These are phyloP conservation scores for Aegilops sharonensis DNA, from an alignment of 176 grass and related monocot genomes.

Conservation along the genomic window DNA sequence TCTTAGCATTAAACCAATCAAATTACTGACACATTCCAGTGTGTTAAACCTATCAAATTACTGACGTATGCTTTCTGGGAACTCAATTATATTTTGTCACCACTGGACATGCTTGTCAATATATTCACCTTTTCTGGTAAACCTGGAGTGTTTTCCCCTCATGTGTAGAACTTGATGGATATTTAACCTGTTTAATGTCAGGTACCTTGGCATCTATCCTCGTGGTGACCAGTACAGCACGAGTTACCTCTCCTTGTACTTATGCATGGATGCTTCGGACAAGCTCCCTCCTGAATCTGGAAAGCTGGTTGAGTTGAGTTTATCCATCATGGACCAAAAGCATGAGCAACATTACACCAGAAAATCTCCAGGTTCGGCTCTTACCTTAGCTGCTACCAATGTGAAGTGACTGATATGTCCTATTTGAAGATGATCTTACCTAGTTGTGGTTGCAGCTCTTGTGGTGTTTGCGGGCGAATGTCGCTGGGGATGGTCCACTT, in stretches of 20 bases:
- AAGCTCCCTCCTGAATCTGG: neutral
- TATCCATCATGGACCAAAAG: neutral
- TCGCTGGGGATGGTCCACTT: neutral
- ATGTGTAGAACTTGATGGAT: neutral
- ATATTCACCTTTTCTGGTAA: neutral
- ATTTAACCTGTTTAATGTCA: neutral
- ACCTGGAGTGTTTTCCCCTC: neutral
- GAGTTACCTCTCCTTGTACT: conserved; percentile 5
- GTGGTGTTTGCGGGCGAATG: neutral
- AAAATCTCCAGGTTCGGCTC: neutral
- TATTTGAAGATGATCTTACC: neutral
- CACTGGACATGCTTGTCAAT: neutral
- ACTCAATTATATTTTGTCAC: neutral
- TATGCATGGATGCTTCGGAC: neutral
- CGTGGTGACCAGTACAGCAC: conserved; percentile 2
- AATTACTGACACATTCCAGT: neutral
- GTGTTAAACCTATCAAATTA: neutral
- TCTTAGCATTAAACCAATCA: neutral
- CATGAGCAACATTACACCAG: neutral
- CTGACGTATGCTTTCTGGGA: neutral
- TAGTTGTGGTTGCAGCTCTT: neutral
- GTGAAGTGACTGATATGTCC: neutral
- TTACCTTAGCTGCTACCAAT: neutral
- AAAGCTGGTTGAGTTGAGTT: neutral
- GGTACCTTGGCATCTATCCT: conserved; percentile 11